These are phyloP conservation scores for Fusarium sp. DNA, from an alignment of 2,329 filamentous ascomycete species.

Conservation along the genomic window DNA sequence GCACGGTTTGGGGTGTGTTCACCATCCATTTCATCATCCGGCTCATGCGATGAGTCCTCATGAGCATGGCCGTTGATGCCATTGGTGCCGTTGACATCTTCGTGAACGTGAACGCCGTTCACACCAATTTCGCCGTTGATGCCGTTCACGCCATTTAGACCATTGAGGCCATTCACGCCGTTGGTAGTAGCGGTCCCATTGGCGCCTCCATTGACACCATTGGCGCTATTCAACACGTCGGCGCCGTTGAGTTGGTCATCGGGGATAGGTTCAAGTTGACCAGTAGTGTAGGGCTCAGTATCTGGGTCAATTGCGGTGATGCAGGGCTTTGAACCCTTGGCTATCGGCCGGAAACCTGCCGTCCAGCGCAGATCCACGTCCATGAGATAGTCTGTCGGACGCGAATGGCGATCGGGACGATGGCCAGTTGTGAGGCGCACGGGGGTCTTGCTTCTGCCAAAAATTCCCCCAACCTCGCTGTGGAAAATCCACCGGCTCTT, in stretches of 20 bases:
- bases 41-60: constrained; percentile 52
- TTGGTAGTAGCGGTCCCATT: constrained; percentile 9
- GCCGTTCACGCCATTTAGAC: constrained; percentile 23
- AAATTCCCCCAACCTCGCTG: constrained; percentile 56
- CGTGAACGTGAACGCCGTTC: constrained; percentile 12
- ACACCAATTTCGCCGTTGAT: constrained; percentile 23
- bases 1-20: constrained; percentile 65
- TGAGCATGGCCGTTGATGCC: constrained; percentile 29
- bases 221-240: constrained; percentile 28
- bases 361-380: constrained; percentile 63
- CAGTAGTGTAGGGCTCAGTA: constrained; percentile 40
- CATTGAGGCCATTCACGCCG: constrained; percentile 4
- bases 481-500: constrained; percentile 54
- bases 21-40: constrained; percentile 59
- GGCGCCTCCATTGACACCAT: background rate
- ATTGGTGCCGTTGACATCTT: constrained; percentile 5
- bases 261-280: constrained; percentile 36
- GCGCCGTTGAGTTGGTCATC: constrained; percentile 32
- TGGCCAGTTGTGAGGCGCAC: constrained; percentile 45
- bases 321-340: constrained; percentile 58
- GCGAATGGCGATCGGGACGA: constrained; percentile 36
- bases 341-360: constrained; percentile 53
- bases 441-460: constrained; percentile 55
- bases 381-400: constrained; percentile 59
- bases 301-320: constrained; percentile 57